Conservation (phyloP, 441 rosid species). For the Adansonia madagascariensis region DNA sequence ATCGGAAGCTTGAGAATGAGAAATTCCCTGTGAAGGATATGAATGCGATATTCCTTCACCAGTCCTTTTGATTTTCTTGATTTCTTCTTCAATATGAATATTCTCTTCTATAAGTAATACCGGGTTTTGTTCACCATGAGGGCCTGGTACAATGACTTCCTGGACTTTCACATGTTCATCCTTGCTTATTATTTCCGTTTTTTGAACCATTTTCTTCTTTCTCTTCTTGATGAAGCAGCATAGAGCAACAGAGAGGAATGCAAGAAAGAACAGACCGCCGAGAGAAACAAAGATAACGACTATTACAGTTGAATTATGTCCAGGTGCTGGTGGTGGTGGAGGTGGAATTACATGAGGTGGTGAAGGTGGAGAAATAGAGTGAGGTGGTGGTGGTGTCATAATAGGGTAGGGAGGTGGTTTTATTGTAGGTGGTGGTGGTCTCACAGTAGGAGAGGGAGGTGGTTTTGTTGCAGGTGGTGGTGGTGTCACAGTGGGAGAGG, state of each 20-base stretch:
- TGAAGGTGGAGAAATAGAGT: conserved; percentile 36
- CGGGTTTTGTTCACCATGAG: conserved; percentile 51
- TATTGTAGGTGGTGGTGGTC: background rate
- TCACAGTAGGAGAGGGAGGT: background rate
- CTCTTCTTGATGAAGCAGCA: conserved; percentile 65
- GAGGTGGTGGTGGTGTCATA: conserved; percentile 16
- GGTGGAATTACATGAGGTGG: conserved; percentile 57
- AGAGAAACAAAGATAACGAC: conserved; percentile 66
- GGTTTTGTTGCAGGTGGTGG: background rate
- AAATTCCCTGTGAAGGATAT: conserved; percentile 36
- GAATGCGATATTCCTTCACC: conserved; percentile 21
- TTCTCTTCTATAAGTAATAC: conserved; percentile 66
- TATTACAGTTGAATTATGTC: conserved; percentile 58
- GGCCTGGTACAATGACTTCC: conserved; percentile 65
- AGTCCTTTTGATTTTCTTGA: conserved; percentile 39
- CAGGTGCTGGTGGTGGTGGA: conserved; percentile 39
- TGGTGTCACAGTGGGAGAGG: background rate
- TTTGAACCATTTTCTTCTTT: conserved; percentile 47
- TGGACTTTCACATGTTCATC: conserved; percentile 67
- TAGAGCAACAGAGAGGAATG: conserved; percentile 65
- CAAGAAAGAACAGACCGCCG: conserved; percentile 68
- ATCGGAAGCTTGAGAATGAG: conserved; percentile 30
- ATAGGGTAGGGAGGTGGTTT: conserved; percentile 8
- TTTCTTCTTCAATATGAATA: conserved; percentile 53
- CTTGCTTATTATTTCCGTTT: conserved; percentile 48